These are phyloP conservation scores for Aspergillus brunneoviolaceus DNA, from an alignment of 2,329 filamentous ascomycete species.

Conservation along the genomic window DNA sequence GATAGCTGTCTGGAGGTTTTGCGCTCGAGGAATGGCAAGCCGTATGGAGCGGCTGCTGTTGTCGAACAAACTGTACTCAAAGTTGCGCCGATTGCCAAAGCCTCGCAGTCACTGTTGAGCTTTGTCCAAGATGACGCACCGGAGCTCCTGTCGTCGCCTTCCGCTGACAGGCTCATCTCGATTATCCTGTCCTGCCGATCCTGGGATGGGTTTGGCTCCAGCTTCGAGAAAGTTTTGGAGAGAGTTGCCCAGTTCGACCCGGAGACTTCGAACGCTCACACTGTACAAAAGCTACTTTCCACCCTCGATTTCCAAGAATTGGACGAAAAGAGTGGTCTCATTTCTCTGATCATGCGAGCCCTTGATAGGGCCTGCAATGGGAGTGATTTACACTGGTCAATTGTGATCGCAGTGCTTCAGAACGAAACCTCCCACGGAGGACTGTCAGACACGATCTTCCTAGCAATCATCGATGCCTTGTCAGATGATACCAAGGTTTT, in stretches of 20 bases:
- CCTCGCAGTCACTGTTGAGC: constrained; percentile 44
- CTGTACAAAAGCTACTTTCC: constrained; percentile 41
- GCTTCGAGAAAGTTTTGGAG: constrained; percentile 39
- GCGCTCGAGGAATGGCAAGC: constrained; percentile 60
- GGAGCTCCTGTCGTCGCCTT: constrained; percentile 65
- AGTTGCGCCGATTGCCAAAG: constrained; percentile 42
- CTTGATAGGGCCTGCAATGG: constrained; percentile 38
- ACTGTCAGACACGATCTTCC: constrained; percentile 37
- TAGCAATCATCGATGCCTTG: constrained; percentile 42
- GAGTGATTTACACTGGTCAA: constrained; percentile 38
- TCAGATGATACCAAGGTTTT: constrained; percentile 38
- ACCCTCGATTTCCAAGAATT: constrained; percentile 40
- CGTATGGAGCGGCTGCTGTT: constrained; percentile 62
- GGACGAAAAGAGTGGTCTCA: constrained; percentile 34
- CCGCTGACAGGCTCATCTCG: constrained; percentile 64
- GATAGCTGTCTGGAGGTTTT: constrained; percentile 52
- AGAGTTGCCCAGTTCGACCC: constrained; percentile 34
- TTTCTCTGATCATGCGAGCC: constrained; percentile 36
- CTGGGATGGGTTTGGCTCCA: constrained; percentile 41
- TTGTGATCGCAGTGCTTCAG: constrained; percentile 39
- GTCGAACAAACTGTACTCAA: constrained; percentile 54
- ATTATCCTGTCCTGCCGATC: constrained; percentile 60
- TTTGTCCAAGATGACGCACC: constrained; percentile 60
- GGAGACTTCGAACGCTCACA: constrained; percentile 32
- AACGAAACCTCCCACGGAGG: constrained; percentile 37